Base-by-base conservation (phyloP, 192 early-diverging fungal species). In the Coemansia sp. region DNA sequence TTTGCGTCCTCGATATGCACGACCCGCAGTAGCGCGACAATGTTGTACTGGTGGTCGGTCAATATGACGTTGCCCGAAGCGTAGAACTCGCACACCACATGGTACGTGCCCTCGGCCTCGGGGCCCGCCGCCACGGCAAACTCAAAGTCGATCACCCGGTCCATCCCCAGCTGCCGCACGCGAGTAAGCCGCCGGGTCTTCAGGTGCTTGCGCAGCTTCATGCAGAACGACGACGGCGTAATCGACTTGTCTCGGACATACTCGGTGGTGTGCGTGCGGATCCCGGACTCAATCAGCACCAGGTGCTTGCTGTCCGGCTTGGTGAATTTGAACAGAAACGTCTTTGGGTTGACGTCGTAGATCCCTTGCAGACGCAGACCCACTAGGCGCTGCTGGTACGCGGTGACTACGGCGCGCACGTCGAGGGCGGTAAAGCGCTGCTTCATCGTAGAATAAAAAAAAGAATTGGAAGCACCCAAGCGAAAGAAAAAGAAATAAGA, bases 51-150 rank as follows among this genome's bases (percentile, higher is more conserved):
- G 30, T 85, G 78, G 79, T 95, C 90, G 6, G 95, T 95, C 57
- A 99, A 72, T 46, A 99, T 94, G 40, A 99, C 82, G 81, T 99
- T 99, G 2, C 96, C 96, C 39, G 85, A 79, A 46, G 89, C 83
- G 56, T 90, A 88, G 58, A 87, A 88, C 71, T 91, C 90, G 41
- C 82, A 79, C 51, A 92, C 80, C 15, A 90, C 70, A 49, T 90
- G 87, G 55, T 85, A 90, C 0, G 82, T 81, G 38, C 75, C 75
- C 31, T 78, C 75, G 7, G 43, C 55, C 14, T 60, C 26, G 0
- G 67, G 30, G 1, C 75, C 75, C 0, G 64, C 68, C 2, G 53
- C 58, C 21, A 66, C 73, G 8, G 82, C 94, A 84, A 99, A 99
- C 53, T 89, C 82, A 77, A 98, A 84, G 71, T 98, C 92, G 10